These are phyloP conservation scores for Parathielavia appendiculata DNA, from an alignment of 495 filamentous ascomycete genomes.

Conservation along the genomic window DNA sequence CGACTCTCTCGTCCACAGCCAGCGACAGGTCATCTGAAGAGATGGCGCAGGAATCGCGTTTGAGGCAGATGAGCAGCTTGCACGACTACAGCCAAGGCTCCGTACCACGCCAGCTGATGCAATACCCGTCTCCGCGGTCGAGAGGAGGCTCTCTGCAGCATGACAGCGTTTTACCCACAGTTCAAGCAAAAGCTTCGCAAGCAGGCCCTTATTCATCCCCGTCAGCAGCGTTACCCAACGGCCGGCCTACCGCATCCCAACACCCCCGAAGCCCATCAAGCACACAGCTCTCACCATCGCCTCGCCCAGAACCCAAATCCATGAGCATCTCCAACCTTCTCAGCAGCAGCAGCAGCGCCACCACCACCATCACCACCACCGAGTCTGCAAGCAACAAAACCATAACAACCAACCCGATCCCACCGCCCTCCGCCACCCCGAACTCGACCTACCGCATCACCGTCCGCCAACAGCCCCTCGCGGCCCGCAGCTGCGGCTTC, in stretches of 20 bases:
- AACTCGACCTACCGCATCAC: constrained; percentile 45
- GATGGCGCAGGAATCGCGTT: constrained; percentile 27
- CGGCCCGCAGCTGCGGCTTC: constrained; percentile 88
- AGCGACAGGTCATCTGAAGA: constrained; percentile 37
- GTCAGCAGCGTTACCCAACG: constrained; percentile 4
- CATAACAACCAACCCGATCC: no score
- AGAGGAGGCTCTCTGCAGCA: constrained; percentile 22
- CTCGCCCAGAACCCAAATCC: constrained; percentile 34
- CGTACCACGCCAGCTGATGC: constrained; percentile 22
- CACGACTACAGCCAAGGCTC: constrained; percentile 23
- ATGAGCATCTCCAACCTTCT: constrained; percentile 46
- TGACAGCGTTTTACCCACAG: constrained; percentile 16
- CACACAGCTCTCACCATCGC: constrained; percentile 27
- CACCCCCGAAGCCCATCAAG: constrained; percentile 26
- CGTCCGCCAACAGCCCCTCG: constrained; percentile 85
- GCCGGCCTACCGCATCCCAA: constrained; percentile 12
- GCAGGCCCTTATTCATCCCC: constrained; percentile 15
- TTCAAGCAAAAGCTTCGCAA: constrained; percentile 8
- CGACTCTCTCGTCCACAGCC: constrained; percentile 33
- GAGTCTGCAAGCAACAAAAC: constrained; percentile 1
- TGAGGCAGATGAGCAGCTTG: constrained; percentile 25
- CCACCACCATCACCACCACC: constrained; percentile 34
- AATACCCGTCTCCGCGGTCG: constrained; percentile 24
- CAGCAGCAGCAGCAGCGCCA: constrained; percentile 35
- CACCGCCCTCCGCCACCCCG: constrained; percentile 25